Conservation (phyloP, 306 rosid genomes). For the Heteromeles arbutifolia region DNA sequence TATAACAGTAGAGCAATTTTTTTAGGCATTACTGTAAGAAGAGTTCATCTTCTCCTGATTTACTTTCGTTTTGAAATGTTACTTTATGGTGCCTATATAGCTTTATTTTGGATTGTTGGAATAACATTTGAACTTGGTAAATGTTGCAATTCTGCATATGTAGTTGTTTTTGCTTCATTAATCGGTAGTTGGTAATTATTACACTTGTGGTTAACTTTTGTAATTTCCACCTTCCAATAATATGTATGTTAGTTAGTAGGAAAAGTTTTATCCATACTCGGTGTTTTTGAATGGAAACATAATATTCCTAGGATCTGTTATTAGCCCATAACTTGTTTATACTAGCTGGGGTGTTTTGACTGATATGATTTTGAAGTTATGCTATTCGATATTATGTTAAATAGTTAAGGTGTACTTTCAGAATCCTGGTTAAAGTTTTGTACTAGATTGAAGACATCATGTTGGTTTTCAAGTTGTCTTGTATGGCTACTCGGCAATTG, state of each 20-base stretch:
- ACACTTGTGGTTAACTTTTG: neutral
- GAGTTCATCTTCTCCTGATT: neutral
- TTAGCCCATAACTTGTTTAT: neutral
- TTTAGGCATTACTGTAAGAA: neutral
- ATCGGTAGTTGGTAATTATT: neutral
- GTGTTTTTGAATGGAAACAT: neutral
- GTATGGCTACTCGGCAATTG: neutral
- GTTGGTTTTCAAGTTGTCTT: neutral
- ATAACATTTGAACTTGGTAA: neutral
- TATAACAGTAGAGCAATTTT: neutral
- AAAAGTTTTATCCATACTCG: neutral
- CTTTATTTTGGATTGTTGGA: neutral
- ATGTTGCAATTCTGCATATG: neutral
- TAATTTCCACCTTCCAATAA: too few species aligned
- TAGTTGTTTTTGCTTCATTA: neutral
- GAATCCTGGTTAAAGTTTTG: neutral
- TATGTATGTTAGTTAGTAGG: neutral
- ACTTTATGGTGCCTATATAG: neutral
- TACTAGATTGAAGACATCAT: neutral
- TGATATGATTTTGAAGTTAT: neutral
- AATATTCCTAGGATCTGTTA: neutral
- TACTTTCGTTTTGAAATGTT: neutral
- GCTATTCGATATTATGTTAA: neutral
- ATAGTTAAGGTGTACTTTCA: neutral
- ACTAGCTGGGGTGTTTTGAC: neutral